A percentile compares a stretch with the other conserved stretches of the same genome.
Evolutionary conservation across 441 rosid species (phyloP).

Genomic region (Capsella rubella): DNA sequence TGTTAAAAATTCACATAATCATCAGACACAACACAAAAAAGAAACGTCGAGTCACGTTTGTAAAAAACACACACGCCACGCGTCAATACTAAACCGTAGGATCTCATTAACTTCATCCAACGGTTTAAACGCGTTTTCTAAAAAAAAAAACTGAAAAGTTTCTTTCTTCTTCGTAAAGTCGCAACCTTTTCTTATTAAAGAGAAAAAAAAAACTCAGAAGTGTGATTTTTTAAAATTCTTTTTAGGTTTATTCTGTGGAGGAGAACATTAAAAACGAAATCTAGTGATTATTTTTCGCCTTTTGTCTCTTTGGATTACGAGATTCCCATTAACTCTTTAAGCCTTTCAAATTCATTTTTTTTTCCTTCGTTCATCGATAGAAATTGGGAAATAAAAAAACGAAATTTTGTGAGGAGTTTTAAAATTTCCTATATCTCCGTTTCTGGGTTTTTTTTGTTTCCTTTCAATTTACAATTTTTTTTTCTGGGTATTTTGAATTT

Average conservation of each 20-base stretch:
- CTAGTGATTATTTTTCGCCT: constrained; percentile 25
- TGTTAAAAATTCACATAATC: constrained; percentile 31
- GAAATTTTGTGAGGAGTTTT: neutral
- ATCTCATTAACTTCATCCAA: constrained; percentile 25
- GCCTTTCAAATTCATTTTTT: neutral
- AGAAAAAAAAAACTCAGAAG: neutral
- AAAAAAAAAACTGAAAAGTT: constrained; percentile 15
- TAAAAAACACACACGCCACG: neutral
- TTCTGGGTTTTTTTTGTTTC: constrained; percentile 19
- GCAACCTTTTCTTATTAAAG: too few relatives aligned
- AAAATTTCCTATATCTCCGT: constrained; percentile 14
- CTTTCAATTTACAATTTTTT: constrained; percentile 22
- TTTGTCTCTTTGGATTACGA: constrained; percentile 7
- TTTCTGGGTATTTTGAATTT: constrained; percentile 18
- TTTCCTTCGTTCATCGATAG: neutral
- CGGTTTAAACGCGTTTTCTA: constrained; percentile 34
- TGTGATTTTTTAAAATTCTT: neutral
- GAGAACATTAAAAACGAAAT: constrained; percentile 22
- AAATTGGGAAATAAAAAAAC: neutral
- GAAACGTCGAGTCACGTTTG: constrained; percentile 31
- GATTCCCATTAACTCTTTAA: neutral
- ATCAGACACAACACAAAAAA: neutral
- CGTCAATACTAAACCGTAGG: constrained; percentile 33
- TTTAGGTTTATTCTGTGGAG: constrained; percentile 18
- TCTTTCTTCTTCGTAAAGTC: constrained; percentile 28